A percentile compares a stretch with the other conserved stretches of the same genome.
These are phyloP conservation scores for Geotrichum fermentans DNA, from an alignment of 1,139 yeast genomes.

Conservation along the genomic window DNA sequence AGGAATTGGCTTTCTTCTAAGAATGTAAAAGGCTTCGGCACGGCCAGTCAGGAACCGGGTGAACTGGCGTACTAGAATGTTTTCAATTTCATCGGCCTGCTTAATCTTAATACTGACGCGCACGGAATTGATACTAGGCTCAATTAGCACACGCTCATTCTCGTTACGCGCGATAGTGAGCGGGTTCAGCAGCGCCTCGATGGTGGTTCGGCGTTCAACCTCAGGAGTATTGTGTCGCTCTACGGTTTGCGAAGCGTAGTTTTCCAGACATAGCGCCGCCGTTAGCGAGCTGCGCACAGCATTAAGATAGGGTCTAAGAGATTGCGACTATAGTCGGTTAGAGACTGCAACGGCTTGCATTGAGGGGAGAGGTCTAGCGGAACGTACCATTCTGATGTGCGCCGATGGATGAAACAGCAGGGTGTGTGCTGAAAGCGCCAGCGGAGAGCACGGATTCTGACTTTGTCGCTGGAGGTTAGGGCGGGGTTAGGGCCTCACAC, in stretches of 20 bases:
- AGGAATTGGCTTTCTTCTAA: slow-evolving; percentile 84
- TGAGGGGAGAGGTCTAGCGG: not conserved
- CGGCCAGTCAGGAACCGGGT: slow-evolving; percentile 89
- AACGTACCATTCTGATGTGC: not conserved
- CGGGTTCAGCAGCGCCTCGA: slow-evolving; percentile 82
- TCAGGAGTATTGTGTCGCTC: slow-evolving; percentile 98
- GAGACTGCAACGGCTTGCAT: slow-evolving; percentile 41
- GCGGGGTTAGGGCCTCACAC: slow-evolving; percentile 5
- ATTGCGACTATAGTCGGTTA: slow-evolving; percentile 48
- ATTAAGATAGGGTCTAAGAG: slow-evolving; percentile 86
- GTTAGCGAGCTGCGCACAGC: slow-evolving; percentile 93
- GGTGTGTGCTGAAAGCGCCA: slow-evolving; percentile 1
- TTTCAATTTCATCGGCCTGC: slow-evolving; percentile 97
- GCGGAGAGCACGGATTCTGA: too few species aligned
- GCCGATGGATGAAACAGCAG: not conserved
- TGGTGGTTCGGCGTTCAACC: slow-evolving; percentile 66
- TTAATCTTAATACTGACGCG: slow-evolving; percentile 88
- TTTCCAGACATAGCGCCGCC: slow-evolving; percentile 91
- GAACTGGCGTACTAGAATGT: slow-evolving; percentile 87
- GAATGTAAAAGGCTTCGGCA: slow-evolving; percentile 88
- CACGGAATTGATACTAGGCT: slow-evolving; percentile 82
- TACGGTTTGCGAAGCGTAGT: slow-evolving; percentile 89
- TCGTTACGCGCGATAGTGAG: slow-evolving; percentile 91
- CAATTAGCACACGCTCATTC: slow-evolving; percentile 86
- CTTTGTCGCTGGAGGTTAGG: too few species aligned